These are phyloP conservation scores for Paraphysoderma sedebokerense DNA, from an alignment of 371 early-diverging fungal genomes.

Conservation along the genomic window DNA sequence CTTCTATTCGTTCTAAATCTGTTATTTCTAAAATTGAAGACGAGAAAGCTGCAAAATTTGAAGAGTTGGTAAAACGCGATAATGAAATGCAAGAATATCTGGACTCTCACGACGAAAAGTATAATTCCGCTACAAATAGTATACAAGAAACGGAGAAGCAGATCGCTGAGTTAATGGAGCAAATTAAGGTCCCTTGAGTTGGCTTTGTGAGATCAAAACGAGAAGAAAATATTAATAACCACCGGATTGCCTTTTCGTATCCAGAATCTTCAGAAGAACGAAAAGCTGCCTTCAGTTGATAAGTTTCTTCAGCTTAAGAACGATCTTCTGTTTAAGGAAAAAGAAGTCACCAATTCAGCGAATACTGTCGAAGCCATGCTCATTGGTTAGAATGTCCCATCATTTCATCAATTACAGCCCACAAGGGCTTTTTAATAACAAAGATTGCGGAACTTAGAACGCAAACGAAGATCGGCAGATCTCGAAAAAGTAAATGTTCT, in stretches of 20 bases:
- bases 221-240: background rate
- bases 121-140: slow-evolving; percentile 7
- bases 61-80: slow-evolving; percentile 31
- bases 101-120: slow-evolving; percentile 17
- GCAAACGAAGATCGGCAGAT: slow-evolving; percentile 22
- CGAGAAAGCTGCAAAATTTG: slow-evolving; percentile 27
- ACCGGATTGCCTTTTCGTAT: background rate
- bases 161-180: slow-evolving; percentile 15
- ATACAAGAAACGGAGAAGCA: slow-evolving; percentile 12
- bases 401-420: background rate
- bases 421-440: background rate
- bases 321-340: slow-evolving; percentile 26
- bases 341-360: slow-evolving; percentile 28
- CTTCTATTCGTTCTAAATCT: background rate
- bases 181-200: slow-evolving; percentile 8
- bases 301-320: slow-evolving; percentile 20
- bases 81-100: slow-evolving; percentile 29
- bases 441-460: slow-evolving; percentile 11
- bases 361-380: slow-evolving; percentile 21
- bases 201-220: too few relatives aligned
- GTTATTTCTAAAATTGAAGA: slow-evolving; percentile 1
- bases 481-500: slow-evolving; percentile 28
- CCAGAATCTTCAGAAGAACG: background rate
- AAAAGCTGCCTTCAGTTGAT: slow-evolving; percentile 12
- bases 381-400: slow-evolving; percentile 10